Conservation (phyloP, 139 green algal genomes). For the Coelastrella sp. region DNA sequence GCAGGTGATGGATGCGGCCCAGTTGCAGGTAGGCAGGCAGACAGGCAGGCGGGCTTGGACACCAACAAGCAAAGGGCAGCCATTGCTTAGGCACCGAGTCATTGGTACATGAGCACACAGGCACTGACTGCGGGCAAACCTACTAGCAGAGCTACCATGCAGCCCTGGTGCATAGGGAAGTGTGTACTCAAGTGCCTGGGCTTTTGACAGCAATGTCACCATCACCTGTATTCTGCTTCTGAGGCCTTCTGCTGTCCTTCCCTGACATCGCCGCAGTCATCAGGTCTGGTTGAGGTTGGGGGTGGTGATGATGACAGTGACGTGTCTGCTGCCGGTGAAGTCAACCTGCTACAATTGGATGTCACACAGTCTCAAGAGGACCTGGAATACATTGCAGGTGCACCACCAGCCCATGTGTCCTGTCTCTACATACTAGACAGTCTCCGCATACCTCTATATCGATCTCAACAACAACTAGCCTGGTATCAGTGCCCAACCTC, state of each 20-base stretch:
- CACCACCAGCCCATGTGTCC: not conserved
- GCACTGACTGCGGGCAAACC: no score
- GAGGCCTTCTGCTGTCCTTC: not conserved
- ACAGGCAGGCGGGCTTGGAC: not conserved
- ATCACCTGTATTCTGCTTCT: not conserved
- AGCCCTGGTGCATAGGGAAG: no score
- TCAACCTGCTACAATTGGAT: slow-evolving; percentile 12
- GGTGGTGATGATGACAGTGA: slow-evolving; percentile 6
- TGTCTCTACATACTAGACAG: not conserved
- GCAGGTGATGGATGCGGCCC: not conserved
- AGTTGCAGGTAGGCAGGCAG: not conserved
- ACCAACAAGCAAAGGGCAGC: no score
- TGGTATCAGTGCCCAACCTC: no score
- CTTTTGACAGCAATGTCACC: not conserved
- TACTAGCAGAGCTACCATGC: no score
- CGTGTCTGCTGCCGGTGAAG: not conserved
- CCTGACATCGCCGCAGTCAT: not conserved
- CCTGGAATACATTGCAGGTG: not conserved
- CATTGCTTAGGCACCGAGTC: no score
- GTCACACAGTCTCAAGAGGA: not conserved
- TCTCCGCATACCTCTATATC: no score
- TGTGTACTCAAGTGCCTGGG: no score
- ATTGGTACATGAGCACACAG: no score
- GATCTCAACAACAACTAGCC: no score
- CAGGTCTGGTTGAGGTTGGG: not conserved